phyloP scores from a whole-genome alignment of 2,329 filamentous ascomycete genomes.

The Nigrospora sphaerica region DNA sequence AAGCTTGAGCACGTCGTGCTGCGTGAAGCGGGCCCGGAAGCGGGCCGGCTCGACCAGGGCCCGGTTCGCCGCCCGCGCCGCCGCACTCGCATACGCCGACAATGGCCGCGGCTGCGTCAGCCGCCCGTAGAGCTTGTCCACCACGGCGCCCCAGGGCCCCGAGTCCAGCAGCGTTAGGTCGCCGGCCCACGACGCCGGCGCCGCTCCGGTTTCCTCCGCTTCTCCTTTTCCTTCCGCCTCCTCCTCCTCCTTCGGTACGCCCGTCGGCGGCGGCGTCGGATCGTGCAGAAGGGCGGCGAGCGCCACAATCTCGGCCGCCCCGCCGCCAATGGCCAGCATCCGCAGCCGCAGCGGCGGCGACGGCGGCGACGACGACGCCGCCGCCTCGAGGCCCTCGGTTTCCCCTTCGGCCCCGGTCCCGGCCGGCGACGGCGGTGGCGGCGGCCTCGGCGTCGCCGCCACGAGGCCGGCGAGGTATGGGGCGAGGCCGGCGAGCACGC shows the following conservation, averaged over 20 bases:
- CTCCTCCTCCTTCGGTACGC: too few relatives aligned
- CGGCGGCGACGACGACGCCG: conserved; percentile 4
- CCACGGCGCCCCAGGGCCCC: conserved; percentile 66
- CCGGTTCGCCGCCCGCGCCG: conserved; percentile 34
- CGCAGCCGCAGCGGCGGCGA: conserved; percentile 16
- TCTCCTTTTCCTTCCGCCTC: too few relatives aligned
- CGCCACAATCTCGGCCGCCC: conserved; percentile 54
- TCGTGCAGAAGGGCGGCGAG: conserved; percentile 35
- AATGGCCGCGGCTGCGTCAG: conserved; percentile 45
- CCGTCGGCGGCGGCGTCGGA: conserved; percentile 5
- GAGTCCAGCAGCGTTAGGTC: conserved; percentile 68
- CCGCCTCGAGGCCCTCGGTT: conserved; percentile 2
- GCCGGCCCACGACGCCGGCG: conserved; percentile 4
- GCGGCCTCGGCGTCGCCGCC: neutral
- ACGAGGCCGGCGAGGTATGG: conserved; percentile 24
- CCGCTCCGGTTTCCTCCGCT: neutral
- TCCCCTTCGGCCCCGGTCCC: neutral
- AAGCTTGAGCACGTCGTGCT: conserved; percentile 42
- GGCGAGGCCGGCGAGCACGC: conserved; percentile 36
- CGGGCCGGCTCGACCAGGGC: conserved; percentile 33
- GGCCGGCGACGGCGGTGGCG: neutral
- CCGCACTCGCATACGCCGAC: conserved; percentile 45
- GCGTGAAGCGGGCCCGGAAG: conserved; percentile 34
- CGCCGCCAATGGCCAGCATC: conserved; percentile 47
- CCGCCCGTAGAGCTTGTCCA: conserved; percentile 47